Base-by-base conservation (phyloP, 2,329 filamentous ascomycete genomes). In the Botrytis fragariae region DNA sequence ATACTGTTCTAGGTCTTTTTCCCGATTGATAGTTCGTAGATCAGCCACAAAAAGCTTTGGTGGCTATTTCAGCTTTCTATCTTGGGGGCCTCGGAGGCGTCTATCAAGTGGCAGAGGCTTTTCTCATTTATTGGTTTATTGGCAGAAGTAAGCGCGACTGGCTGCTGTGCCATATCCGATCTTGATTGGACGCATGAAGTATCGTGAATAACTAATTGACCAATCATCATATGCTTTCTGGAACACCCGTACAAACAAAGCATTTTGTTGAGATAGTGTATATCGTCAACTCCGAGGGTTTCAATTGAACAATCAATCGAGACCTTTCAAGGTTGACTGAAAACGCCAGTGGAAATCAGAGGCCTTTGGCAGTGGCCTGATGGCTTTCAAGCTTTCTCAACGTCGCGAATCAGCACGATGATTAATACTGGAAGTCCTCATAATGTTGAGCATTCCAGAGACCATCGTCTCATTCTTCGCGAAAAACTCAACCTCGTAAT, bases 391-490 rank as follows among this genome's bases (percentile, higher is more conserved):
- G 32, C 63, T n/a, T 54, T 54, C 64, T 68, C 25, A 68, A 57
- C 12, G 5, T 42, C 48, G 45, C n/a, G n/a, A 29, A 54, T 57
- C 18, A 22, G 37, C 45, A 29, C 45, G 35, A 54, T 54, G 25
- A 29, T 42, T 32, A 29, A 42, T 42, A 44, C 48, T 32, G 37
- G 45, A 18, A 48, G 44, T 29, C 42, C 20, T 65, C 62, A 48
- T 48, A 37, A 57, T 51, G 25, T 48, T 71, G 60, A 64, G 69
- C 69, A 72, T 72, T 72, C 69, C 69, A 67, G 37, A 35, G 35
- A 54, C 45, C 60, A 29, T 67, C 39, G 32, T 63, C 35, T 54
- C 69, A 71, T 71, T 71, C 69, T 71, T 71, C 69, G 69, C n/a
- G 29, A 42, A 61, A 42, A 68, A 3, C 35, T 42, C 65, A 68